phyloP scores from a whole-genome alignment of 1,139 yeast species.

The Pichia sp. region DNA sequence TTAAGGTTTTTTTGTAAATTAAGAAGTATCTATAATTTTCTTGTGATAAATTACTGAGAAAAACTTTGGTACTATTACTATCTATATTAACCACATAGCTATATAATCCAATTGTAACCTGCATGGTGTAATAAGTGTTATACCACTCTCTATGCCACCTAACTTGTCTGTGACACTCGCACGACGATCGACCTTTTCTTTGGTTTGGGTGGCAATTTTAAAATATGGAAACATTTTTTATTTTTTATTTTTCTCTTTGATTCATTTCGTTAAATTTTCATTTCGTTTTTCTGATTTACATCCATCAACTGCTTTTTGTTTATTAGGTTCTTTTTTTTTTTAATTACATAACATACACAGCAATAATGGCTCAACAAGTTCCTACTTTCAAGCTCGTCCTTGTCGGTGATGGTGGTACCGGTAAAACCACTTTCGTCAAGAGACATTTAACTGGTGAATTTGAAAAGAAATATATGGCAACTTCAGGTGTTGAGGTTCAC shows the following conservation, averaged over 20 bases:
- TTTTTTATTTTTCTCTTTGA: not conserved
- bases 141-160: too few species aligned
- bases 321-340: not conserved
- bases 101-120: too few species aligned
- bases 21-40: too few species aligned
- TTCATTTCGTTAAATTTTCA: not conserved
- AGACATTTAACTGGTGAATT: constrained; percentile 99
- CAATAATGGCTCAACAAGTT: constrained; percentile 59
- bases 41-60: too few species aligned
- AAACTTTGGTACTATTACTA: too few species aligned
- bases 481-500: constrained; percentile 98
- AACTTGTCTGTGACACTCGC: too few species aligned
- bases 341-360: not conserved
- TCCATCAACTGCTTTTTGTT: not conserved
- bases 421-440: constrained; percentile 99
- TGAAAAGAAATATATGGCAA: constrained; percentile 98
- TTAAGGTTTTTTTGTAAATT: too few species aligned
- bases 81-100: too few species aligned
- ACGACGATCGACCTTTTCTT: not conserved
- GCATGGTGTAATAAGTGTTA: too few species aligned
- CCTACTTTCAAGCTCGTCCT: constrained; percentile 97
- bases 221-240: not conserved
- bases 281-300: not conserved
- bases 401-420: constrained; percentile 99
- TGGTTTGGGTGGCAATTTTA: not conserved